Evolutionary conservation across 257 asterid genomes (phyloP).

Genomic region (Lantana camara): DNA sequence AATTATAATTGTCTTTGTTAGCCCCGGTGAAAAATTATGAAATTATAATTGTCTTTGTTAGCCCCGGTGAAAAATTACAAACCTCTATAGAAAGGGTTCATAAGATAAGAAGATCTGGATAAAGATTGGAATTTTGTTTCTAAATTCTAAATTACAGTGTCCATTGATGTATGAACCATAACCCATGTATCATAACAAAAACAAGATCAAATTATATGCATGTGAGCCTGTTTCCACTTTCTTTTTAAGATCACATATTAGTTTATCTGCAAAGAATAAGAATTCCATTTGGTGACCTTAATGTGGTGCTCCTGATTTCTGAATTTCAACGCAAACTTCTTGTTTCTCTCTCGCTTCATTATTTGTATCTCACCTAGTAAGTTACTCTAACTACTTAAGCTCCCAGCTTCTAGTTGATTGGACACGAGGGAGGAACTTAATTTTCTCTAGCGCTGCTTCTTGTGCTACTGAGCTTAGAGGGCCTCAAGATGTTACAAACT

Average conservation of each 20-base stretch:
- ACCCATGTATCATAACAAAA: no score
- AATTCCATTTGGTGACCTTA: background rate
- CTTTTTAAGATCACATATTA: background rate
- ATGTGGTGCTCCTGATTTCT: slow-evolving; percentile 2
- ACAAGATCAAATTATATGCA: no score
- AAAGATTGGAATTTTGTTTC: no score
- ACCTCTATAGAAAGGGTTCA: no score
- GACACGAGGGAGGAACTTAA: slow-evolving; percentile 84
- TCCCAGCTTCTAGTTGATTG: slow-evolving; percentile 90
- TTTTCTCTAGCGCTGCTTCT: slow-evolving; percentile 76
- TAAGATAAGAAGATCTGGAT: no score
- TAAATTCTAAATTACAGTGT: no score
- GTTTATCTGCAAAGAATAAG: background rate
- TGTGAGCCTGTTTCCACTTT: no score
- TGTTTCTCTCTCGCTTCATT: slow-evolving; percentile 7
- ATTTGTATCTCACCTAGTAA: slow-evolving; percentile 5
- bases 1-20: no score
- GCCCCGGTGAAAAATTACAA: no score
- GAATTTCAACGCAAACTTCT: slow-evolving; percentile 17
- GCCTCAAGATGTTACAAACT: slow-evolving; percentile 82
- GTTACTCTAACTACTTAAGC: slow-evolving; percentile 25
- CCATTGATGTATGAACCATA: no score
- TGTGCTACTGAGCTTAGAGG: slow-evolving; percentile 83
- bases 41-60: no score
- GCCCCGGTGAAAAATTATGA: no score